These are phyloP conservation scores for Conidiobolus coronatus DNA, from an alignment of 371 early-diverging fungal genomes.

Conservation along the genomic window DNA sequence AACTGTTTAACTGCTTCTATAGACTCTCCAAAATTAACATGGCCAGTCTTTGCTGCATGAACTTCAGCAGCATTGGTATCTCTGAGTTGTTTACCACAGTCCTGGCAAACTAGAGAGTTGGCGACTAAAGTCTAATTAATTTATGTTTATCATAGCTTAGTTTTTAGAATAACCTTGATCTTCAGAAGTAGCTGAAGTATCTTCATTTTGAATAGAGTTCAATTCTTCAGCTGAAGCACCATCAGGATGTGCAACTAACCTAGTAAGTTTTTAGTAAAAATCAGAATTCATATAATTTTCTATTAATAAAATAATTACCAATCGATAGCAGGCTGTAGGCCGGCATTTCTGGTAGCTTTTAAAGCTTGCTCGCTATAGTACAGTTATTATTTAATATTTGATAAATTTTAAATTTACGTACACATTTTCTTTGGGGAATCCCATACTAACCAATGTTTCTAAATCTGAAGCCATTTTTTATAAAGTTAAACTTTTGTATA, in stretches of 20 bases:
- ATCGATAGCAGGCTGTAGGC: conserved; percentile 74
- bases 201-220: conserved; percentile 7
- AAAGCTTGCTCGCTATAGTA: conserved; percentile 25
- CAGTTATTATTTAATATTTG: background rate
- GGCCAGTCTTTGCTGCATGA: conserved; percentile 63
- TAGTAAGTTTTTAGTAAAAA: conserved; percentile 5
- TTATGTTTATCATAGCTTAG: conserved; percentile 30
- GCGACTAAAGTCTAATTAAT: conserved; percentile 37
- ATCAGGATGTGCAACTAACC: conserved; percentile 52
- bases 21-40: conserved; percentile 70
- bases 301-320: too few relatives aligned
- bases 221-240: conserved; percentile 18
- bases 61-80: conserved; percentile 55
- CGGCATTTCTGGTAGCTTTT: conserved; percentile 54
- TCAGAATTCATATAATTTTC: too few relatives aligned
- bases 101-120: conserved; percentile 62
- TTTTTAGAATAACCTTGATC: background rate
- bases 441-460: conserved; percentile 46
- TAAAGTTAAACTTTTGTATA: too few relatives aligned
- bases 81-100: conserved; percentile 60
- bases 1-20: conserved; percentile 62
- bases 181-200: background rate
- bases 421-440: conserved; percentile 48
- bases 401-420: conserved; percentile 10
- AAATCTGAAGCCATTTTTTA: conserved; percentile 12